phyloP scores from a whole-genome alignment of 768 basidiomycete species.

The Trametes villosa region DNA sequence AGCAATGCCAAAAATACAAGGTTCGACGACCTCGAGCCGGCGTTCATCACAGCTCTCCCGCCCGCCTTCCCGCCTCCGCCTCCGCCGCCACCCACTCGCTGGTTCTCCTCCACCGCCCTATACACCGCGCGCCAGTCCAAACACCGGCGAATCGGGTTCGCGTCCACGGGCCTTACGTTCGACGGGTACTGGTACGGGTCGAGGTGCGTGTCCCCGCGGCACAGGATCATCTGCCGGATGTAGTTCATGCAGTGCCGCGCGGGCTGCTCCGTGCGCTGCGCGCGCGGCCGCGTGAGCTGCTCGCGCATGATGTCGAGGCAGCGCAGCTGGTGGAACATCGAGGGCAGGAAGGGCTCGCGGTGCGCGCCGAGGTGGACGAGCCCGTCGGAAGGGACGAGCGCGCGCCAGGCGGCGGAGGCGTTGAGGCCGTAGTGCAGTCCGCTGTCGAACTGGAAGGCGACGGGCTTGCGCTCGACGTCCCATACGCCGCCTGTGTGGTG shows the following conservation, averaged over 20 bases:
- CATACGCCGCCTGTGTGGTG: constrained; percentile 14
- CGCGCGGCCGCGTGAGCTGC: constrained; percentile 18
- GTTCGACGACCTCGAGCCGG: too few species aligned
- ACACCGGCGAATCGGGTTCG: constrained; percentile 21
- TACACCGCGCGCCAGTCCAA: constrained; percentile 25
- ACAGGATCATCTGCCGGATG: constrained; percentile 29
- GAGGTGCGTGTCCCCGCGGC: constrained; percentile 29
- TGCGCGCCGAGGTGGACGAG: constrained; percentile 26
- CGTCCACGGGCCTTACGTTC: constrained; percentile 21
- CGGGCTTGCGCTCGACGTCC: constrained; percentile 25
- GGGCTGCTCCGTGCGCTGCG: constrained; percentile 17
- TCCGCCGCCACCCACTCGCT: constrained; percentile 10
- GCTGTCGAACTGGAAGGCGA: constrained; percentile 21
- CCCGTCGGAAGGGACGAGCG: constrained; percentile 27
- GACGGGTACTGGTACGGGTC: constrained; percentile 30
- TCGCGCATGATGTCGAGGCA: constrained; percentile 30
- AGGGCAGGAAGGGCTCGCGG: constrained; percentile 23
- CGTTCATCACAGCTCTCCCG: neutral
- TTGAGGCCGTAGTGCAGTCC: constrained; percentile 23
- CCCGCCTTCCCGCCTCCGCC: neutral
- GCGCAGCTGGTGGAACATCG: constrained; percentile 32
- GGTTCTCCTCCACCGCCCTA: constrained; percentile 19
- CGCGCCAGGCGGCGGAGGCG: constrained; percentile 20
- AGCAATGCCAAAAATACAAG: too few species aligned
- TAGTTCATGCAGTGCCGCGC: constrained; percentile 33